phyloP scores from a whole-genome alignment of 225 moss, liverwort and hornwort genomes.

The Marchantia paleacea region DNA sequence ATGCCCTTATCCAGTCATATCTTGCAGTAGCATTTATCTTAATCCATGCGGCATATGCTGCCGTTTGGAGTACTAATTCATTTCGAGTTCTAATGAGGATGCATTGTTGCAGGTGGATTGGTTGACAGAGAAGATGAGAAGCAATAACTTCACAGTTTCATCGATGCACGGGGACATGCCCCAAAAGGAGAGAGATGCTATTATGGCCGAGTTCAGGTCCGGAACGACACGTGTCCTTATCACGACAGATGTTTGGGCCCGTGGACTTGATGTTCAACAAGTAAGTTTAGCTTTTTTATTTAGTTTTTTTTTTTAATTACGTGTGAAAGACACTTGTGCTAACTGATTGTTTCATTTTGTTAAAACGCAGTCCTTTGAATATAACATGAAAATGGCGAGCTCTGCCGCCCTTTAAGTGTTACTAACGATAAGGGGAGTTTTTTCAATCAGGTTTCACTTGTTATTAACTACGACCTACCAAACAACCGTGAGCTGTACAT shows the following conservation, averaged over 20 bases:
- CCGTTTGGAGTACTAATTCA: not conserved
- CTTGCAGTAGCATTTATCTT: not conserved
- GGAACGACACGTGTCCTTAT: constrained; percentile 86
- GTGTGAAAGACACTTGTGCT: too few species aligned
- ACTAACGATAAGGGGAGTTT: constrained; percentile 14
- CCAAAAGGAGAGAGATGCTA: constrained; percentile 86
- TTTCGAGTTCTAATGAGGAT: not conserved
- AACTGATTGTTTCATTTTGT: too few species aligned
- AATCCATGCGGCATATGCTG: not conserved
- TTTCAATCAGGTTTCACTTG: constrained; percentile 44
- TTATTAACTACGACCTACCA: constrained; percentile 83
- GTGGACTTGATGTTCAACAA: constrained; percentile 83
- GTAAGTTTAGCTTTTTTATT: constrained; percentile 19
- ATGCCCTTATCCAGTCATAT: not conserved
- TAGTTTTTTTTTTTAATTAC: not conserved
- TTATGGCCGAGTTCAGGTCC: constrained; percentile 85
- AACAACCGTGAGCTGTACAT: constrained; percentile 92
- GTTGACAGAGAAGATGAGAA: constrained; percentile 90
- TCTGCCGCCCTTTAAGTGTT: too few species aligned
- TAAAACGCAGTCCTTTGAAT: too few species aligned
- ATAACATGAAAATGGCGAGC: too few species aligned
- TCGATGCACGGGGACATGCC: constrained; percentile 98
- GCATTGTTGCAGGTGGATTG: constrained; percentile 54
- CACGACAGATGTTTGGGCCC: constrained; percentile 93
- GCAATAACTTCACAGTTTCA: constrained; percentile 87